Evolutionary conservation across 257 asterid species (phyloP).

Genomic region (Solanum peruvianum): DNA sequence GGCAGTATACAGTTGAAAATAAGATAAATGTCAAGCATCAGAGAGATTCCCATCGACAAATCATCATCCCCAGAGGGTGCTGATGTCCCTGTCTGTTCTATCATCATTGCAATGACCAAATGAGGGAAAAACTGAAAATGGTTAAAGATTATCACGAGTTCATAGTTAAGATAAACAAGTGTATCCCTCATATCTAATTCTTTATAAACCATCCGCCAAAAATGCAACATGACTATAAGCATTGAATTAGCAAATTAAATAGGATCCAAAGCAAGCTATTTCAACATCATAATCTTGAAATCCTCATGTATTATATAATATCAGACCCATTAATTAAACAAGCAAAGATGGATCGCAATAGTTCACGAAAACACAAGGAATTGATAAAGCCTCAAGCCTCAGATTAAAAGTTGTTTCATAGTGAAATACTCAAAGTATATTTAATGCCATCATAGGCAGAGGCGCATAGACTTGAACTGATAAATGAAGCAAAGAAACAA

Average conservation of each 20-base stretch:
- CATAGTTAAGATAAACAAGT: background rate
- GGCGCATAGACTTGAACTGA: background rate
- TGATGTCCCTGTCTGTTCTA: conserved; percentile 77
- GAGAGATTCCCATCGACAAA: conserved; percentile 72
- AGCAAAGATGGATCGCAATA: background rate
- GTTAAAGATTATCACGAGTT: background rate
- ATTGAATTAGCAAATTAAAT: background rate
- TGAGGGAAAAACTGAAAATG: background rate
- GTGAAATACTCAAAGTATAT: conserved; percentile 46
- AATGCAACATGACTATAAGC: background rate
- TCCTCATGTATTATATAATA: background rate
- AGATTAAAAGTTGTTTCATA: conserved; percentile 22
- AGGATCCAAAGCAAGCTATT: background rate
- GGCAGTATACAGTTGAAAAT: background rate
- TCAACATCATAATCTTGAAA: background rate
- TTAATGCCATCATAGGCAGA: conserved; percentile 50
- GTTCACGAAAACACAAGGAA: background rate
- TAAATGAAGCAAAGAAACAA: background rate
- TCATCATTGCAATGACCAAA: conserved; percentile 31
- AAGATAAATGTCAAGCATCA: conserved; percentile 23
- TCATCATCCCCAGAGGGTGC: conserved; percentile 34
- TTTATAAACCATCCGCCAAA: background rate
- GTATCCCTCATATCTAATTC: background rate
- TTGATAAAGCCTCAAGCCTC: conserved; percentile 24
- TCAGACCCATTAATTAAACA: background rate